Percentiles rank a stretch among this genome's conserved stretches.
These are phyloP conservation scores for Hansenula sp. DNA, from an alignment of 1,139 yeast species.

Conservation along the genomic window DNA sequence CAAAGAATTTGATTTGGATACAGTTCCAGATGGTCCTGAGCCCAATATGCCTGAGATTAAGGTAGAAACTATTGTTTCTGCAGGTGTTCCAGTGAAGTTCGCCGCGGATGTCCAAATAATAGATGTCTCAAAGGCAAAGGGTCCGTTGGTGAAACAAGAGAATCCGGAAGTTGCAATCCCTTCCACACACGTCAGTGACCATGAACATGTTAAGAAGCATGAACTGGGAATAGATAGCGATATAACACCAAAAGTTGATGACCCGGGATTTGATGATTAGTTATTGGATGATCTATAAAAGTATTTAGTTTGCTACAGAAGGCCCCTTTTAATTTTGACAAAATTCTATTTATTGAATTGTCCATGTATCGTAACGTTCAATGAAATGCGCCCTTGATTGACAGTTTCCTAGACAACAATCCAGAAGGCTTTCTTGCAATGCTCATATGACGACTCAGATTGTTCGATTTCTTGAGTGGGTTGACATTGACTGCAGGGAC, in stretches of 20 bases:
- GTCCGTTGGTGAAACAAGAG: slow-evolving; percentile 19
- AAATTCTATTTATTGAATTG: no score
- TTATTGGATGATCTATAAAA: no score
- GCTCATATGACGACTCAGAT: slow-evolving; percentile 25
- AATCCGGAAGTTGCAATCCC: slow-evolving; percentile 14
- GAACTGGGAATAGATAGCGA: no score
- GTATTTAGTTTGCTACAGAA: no score
- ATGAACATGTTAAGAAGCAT: no score
- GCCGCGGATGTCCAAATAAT: slow-evolving; percentile 57
- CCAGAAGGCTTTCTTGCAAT: slow-evolving; percentile 20
- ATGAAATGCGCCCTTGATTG: slow-evolving; percentile 20
- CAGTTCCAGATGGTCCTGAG: slow-evolving; percentile 78
- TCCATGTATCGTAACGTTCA: neutral
- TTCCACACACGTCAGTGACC: no score
- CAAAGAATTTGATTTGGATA: slow-evolving; percentile 42
- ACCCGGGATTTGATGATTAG: no score
- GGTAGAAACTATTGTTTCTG: slow-evolving; percentile 67
- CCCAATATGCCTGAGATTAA: slow-evolving; percentile 63
- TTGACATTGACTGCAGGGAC: slow-evolving; percentile 32
- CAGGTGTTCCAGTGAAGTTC: slow-evolving; percentile 48
- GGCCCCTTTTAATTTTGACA: no score
- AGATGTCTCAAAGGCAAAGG: slow-evolving; percentile 34
- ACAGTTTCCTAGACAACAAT: slow-evolving; percentile 26
- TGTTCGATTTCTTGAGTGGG: slow-evolving; percentile 27
- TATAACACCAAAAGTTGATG: no score